These are phyloP conservation scores for Monosporascus sp. DNA, from an alignment of 2,329 filamentous ascomycete genomes.

Conservation along the genomic window DNA sequence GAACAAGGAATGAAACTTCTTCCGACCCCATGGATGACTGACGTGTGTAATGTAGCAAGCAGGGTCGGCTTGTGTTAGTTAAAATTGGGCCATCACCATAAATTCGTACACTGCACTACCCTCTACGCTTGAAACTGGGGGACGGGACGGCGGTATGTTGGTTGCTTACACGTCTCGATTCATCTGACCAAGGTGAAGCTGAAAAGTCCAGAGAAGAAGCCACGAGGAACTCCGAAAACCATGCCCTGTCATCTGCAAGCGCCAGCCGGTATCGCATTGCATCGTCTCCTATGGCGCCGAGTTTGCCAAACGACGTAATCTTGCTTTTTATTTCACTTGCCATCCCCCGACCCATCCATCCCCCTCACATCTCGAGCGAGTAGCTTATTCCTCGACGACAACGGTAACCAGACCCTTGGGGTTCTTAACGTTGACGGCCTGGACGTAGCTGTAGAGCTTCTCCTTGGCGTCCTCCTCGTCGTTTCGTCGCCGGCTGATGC, in stretches of 20 bases:
- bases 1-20: too few species aligned
- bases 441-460: slow-evolving; percentile 99
- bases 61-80: too few species aligned
- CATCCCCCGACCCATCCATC: slow-evolving; percentile 4
- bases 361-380: slow-evolving; percentile 11
- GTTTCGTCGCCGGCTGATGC: slow-evolving; percentile 99
- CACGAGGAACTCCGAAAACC: slow-evolving; percentile 38
- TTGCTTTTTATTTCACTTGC: slow-evolving; percentile 21
- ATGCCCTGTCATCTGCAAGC: slow-evolving; percentile 35
- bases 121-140: background rate
- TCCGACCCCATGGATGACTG: too few species aligned
- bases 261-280: slow-evolving; percentile 27
- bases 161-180: slow-evolving; percentile 35
- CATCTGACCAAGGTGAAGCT: slow-evolving; percentile 34
- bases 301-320: slow-evolving; percentile 13
- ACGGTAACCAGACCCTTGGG: slow-evolving; percentile 94
- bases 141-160: background rate
- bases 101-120: too few species aligned
- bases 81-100: too few species aligned
- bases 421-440: slow-evolving; percentile 99
- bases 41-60: too few species aligned
- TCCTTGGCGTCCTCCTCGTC: slow-evolving; percentile 99
- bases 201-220: slow-evolving; percentile 32
- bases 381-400: slow-evolving; percentile 66
- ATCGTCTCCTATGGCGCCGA: slow-evolving; percentile 10